phyloP scores from a whole-genome alignment of 2,329 filamentous ascomycete genomes.

The Diaporthe ampelina region DNA sequence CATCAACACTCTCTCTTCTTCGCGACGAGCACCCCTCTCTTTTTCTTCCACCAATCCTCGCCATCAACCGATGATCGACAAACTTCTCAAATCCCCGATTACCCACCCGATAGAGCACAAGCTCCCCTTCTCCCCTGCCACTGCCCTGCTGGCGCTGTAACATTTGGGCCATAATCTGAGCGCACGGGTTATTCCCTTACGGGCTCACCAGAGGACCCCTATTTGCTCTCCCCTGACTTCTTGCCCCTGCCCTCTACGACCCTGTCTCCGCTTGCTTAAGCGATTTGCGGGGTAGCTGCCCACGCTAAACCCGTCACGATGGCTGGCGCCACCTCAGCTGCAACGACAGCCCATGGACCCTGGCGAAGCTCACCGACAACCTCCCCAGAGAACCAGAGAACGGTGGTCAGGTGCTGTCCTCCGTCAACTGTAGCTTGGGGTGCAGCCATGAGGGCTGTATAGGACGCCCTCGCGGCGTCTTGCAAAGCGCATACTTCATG shows the following conservation, averaged over 20 bases:
- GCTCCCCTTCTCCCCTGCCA: constrained; percentile 11
- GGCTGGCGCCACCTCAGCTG: constrained; percentile 31
- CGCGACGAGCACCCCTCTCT: neutral
- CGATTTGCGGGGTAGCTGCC: constrained; percentile 34
- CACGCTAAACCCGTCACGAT: constrained; percentile 24
- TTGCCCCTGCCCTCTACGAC: constrained; percentile 8
- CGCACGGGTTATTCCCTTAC: neutral
- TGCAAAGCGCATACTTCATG: neutral
- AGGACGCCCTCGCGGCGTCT: neutral
- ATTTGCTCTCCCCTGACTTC: constrained; percentile 34
- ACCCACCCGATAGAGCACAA: constrained; percentile 14
- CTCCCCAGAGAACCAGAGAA: neutral
- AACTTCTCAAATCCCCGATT: neutral
- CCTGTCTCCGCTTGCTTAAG: constrained; percentile 23
- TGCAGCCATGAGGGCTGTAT: neutral
- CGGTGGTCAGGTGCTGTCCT: neutral
- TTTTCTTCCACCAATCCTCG: constrained; percentile 17
- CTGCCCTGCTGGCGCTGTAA: neutral
- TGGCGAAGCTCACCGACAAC: constrained; percentile 22
- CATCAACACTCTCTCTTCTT: neutral
- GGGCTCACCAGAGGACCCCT: constrained; percentile 20
- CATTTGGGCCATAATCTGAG: constrained; percentile 16
- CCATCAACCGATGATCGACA: constrained; percentile 3
- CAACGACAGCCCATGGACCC: constrained; percentile 13
- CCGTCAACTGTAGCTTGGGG: constrained; percentile 12